phyloP scores from a whole-genome alignment of 1,139 yeast species.

The Nakaseomyces bracarensis region DNA sequence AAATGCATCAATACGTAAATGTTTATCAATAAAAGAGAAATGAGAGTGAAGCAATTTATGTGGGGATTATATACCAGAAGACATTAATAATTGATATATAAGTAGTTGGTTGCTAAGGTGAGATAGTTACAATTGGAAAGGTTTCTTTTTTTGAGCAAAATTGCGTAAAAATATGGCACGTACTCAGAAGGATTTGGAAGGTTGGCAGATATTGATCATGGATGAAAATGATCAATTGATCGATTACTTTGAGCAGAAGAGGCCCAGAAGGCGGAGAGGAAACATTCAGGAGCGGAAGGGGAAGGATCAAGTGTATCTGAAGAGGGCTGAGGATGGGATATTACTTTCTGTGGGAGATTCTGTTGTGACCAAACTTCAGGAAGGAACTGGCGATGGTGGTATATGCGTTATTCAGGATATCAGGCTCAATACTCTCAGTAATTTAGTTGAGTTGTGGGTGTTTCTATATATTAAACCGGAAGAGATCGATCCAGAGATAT shows the following conservation, averaged over 20 bases:
- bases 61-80: too few relatives aligned
- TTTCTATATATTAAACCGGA: conserved; percentile 24
- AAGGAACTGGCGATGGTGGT: conserved; percentile 12
- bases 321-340: conserved; percentile 16
- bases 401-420: conserved; percentile 26
- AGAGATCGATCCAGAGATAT: conserved; percentile 19
- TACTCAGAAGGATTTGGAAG: conserved; percentile 21
- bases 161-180: too few relatives aligned
- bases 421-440: conserved; percentile 25
- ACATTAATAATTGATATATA: too few relatives aligned
- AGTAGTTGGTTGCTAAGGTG: too few relatives aligned
- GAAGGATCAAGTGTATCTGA: conserved; percentile 9
- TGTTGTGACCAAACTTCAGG: background rate
- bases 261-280: conserved; percentile 21
- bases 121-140: too few relatives aligned
- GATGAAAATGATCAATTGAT: conserved; percentile 25
- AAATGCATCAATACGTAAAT: background rate
- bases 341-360: conserved; percentile 25
- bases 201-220: conserved; percentile 27
- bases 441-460: conserved; percentile 28
- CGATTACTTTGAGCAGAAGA: conserved; percentile 13
- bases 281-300: conserved; percentile 6
- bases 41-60: too few relatives aligned
- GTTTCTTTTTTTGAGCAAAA: too few relatives aligned
- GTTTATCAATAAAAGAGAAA: background rate